Evolutionary conservation across 352 stramenopile genomes (phyloP).

Genomic region (Plasmopara viticola): DNA sequence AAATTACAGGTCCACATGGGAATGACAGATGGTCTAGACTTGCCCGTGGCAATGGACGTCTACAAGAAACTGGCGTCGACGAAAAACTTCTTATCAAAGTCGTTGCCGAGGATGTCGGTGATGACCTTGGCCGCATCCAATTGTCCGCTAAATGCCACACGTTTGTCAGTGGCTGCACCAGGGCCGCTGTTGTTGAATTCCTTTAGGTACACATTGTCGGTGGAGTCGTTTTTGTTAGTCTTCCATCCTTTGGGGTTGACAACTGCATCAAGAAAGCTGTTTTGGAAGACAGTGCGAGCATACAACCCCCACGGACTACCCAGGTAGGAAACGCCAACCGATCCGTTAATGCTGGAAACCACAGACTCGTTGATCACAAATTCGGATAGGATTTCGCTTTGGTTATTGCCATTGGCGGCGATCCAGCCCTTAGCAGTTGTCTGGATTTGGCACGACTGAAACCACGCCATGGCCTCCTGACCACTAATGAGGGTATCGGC

Average conservation of each 20-base stretch:
- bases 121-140: slow-evolving; percentile 2
- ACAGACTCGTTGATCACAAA: too few relatives aligned
- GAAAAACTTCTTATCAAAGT: slow-evolving; percentile 1
- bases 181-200: slow-evolving; percentile 6
- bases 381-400: too few relatives aligned
- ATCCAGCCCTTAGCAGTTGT: slow-evolving; percentile 20
- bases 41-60: too few relatives aligned
- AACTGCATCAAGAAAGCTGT: slow-evolving; percentile 7
- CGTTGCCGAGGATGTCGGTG: slow-evolving; percentile 3
- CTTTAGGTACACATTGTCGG: slow-evolving; percentile 5
- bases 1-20: too few relatives aligned
- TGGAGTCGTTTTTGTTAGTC: too few relatives aligned
- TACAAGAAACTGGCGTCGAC: too few relatives aligned
- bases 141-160: slow-evolving; percentile 2
- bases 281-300: slow-evolving; percentile 10
- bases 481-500: too few relatives aligned
- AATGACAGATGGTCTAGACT: background rate
- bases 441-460: too few relatives aligned
- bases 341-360: too few relatives aligned
- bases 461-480: too few relatives aligned
- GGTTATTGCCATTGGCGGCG: slow-evolving; percentile 12
- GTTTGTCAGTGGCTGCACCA: background rate
- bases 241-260: too few relatives aligned
- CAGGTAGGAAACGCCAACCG: background rate
- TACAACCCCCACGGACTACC: slow-evolving; percentile 9